Evolutionary conservation across 2,329 filamentous ascomycete species (phyloP).

Genomic region (Ustilaginoidea virens): DNA sequence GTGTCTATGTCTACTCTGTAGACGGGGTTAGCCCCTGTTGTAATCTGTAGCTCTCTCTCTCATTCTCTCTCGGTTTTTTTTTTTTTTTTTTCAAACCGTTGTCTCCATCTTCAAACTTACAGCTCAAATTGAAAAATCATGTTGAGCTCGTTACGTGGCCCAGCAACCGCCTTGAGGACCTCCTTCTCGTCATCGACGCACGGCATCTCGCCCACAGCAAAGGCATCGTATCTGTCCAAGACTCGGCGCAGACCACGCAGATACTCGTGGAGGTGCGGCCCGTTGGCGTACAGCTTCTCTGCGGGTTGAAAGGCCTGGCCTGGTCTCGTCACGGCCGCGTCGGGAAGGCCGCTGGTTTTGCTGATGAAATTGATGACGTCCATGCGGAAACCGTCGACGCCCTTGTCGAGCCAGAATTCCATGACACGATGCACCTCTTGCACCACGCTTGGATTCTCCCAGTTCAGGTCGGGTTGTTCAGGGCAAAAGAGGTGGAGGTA

Average conservation of each 20-base stretch:
- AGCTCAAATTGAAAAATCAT: conserved; percentile 64
- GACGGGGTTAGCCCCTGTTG: too few species aligned
- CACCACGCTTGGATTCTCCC: conserved; percentile 52
- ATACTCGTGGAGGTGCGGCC: conserved; percentile 30
- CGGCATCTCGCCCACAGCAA: conserved; percentile 37
- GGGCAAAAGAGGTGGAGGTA: conserved; percentile 55
- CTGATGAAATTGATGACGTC: conserved; percentile 55
- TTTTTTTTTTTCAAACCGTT: neutral
- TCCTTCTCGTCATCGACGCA: conserved; percentile 25
- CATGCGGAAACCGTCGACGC: conserved; percentile 50
- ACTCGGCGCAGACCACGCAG: conserved; percentile 28
- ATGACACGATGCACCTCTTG: conserved; percentile 52
- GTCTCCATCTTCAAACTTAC: conserved; percentile 15
- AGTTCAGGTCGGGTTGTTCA: conserved; percentile 65
- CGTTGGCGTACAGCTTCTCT: conserved; percentile 36
- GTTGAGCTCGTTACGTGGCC: conserved; percentile 42
- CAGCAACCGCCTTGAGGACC: conserved; percentile 33
- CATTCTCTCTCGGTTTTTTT: neutral
- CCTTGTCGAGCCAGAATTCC: conserved; percentile 59
- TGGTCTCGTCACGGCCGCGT: too few species aligned
- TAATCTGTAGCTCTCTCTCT: too few species aligned
- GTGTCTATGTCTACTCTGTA: conserved; percentile 33
- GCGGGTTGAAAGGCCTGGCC: conserved; percentile 18
- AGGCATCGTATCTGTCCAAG: conserved; percentile 29
- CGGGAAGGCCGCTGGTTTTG: conserved; percentile 30